These are phyloP conservation scores for Sporisorium graminicola DNA, from an alignment of 1,284 basidiomycete species.

Conservation along the genomic window DNA sequence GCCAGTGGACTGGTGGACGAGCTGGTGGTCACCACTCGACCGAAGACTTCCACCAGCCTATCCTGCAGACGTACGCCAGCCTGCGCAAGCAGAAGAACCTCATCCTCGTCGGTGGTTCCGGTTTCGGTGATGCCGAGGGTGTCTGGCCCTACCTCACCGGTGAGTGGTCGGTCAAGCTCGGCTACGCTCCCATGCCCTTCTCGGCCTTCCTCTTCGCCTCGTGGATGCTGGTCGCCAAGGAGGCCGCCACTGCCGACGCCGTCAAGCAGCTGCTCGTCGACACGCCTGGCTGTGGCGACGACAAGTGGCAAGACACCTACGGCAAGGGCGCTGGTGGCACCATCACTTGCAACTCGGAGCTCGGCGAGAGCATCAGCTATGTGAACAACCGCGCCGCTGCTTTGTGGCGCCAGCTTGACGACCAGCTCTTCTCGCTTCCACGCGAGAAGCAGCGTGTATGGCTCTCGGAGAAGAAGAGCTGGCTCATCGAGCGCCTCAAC, in stretches of 20 bases:
- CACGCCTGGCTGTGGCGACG: constrained; percentile 90
- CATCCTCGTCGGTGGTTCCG: constrained; percentile 91
- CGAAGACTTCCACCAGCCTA: constrained; percentile 98
- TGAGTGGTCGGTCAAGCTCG: constrained; percentile 89
- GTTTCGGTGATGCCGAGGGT: constrained; percentile 94
- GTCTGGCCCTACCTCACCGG: constrained; percentile 97
- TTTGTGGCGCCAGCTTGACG: constrained; percentile 98
- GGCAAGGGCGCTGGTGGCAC: constrained; percentile 88
- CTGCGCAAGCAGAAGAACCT: constrained; percentile 92
- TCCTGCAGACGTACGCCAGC: constrained; percentile 87
- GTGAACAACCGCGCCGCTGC: constrained; percentile 88
- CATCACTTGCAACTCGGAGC: constrained; percentile 95
- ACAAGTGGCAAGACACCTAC: constrained; percentile 95
- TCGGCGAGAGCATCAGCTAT: constrained; percentile 99
- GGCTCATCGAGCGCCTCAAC: constrained; percentile 92
- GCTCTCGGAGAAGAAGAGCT: constrained; percentile 87
- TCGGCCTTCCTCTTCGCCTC: constrained; percentile 94
- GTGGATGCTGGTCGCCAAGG: constrained; percentile 97
- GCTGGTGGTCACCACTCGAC: constrained; percentile 99
- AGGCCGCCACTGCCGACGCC: constrained; percentile 91
- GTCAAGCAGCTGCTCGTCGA: constrained; percentile 98
- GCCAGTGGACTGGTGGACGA: constrained; percentile 98
- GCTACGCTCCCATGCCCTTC: constrained; percentile 96
- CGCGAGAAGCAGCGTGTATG: constrained; percentile 93
- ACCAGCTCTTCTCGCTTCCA: constrained; percentile 86